Conservation (phyloP, 2,329 filamentous ascomycete genomes). For the Basipetospora chlamydospora region DNA sequence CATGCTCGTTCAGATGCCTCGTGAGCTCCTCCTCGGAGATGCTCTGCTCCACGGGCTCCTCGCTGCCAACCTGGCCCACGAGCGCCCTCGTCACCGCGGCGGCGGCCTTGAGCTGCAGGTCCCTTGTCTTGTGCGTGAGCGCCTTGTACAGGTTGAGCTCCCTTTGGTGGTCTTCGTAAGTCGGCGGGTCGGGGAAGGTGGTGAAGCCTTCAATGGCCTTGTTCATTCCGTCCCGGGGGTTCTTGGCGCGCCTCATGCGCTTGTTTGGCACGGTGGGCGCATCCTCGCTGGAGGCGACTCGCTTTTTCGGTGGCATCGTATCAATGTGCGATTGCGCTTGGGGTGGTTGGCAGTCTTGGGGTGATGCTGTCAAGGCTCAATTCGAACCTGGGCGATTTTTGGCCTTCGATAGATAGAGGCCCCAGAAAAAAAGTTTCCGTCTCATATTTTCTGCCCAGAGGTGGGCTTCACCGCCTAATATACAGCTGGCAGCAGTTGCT, state of each 20-base stretch:
- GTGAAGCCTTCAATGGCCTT: conserved; percentile 4
- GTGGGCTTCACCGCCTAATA: conserved; percentile 6
- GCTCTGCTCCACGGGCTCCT: not conserved
- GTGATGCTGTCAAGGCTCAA: not conserved
- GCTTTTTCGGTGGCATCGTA: no score
- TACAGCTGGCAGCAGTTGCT: no score
- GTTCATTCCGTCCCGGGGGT: conserved; percentile 5
- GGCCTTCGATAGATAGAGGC: not conserved
- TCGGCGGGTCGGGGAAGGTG: conserved; percentile 1
- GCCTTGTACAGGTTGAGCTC: conserved; percentile 4
- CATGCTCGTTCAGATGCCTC: conserved; percentile 46
- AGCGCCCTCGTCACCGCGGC: conserved; percentile 1
- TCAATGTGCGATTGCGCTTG: not conserved
- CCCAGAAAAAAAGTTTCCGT: conserved; percentile 1
- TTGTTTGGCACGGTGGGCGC: conserved; percentile 2
- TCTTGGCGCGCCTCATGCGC: conserved; percentile 3
- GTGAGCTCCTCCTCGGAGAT: conserved; percentile 18
- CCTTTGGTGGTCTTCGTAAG: conserved; percentile 3
- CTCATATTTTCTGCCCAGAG: conserved; percentile 1
- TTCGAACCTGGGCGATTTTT: not conserved
- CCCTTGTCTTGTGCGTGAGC: conserved; percentile 2
- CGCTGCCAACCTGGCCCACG: not conserved
- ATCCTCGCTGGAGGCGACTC: conserved; percentile 2
- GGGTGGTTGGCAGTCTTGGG: not conserved
- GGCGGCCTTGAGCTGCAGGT: conserved; percentile 3